Percentiles rank a stretch among this genome's conserved stretches.
These are phyloP conservation scores for Phytopythium boreale DNA, from an alignment of 352 stramenopile species.

Conservation along the genomic window DNA sequence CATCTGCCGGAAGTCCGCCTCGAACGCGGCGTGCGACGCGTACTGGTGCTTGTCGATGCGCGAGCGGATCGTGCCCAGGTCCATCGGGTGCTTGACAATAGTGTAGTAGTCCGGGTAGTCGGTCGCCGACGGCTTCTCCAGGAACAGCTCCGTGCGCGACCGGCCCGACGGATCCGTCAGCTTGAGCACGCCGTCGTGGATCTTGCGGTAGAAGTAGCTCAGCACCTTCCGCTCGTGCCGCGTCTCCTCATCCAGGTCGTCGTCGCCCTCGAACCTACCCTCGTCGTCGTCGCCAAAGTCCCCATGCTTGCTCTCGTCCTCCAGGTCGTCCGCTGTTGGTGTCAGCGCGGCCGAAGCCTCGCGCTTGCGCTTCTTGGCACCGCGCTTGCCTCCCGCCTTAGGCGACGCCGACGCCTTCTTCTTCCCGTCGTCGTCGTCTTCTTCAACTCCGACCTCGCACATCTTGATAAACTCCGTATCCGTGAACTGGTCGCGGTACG, in stretches of 20 bases:
- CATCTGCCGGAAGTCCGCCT: conserved; percentile 84
- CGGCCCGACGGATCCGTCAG: conserved; percentile 67
- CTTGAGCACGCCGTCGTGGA: conserved; percentile 83
- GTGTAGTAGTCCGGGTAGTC: conserved; percentile 91
- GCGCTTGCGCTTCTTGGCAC: conserved; percentile 36
- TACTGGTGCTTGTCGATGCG: conserved; percentile 76
- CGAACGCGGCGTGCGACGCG: conserved; percentile 56
- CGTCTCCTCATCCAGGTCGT: conserved; percentile 43
- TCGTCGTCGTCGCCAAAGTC: conserved; percentile 19
- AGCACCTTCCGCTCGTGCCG: conserved; percentile 60
- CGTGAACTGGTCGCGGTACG: conserved; percentile 82
- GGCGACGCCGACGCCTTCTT: conserved; percentile 15
- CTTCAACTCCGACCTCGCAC: conserved; percentile 80
- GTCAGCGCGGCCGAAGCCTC: background rate
- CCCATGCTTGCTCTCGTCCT: conserved; percentile 17
- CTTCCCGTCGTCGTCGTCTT: conserved; percentile 27
- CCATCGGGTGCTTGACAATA: conserved; percentile 86
- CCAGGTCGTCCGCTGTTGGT: background rate
- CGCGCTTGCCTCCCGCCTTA: conserved; percentile 6
- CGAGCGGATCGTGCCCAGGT: conserved; percentile 81
- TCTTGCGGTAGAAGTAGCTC: conserved; percentile 81
- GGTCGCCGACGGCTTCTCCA: conserved; percentile 73
- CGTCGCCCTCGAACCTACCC: conserved; percentile 19
- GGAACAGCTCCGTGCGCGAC: conserved; percentile 65
- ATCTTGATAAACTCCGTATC: conserved; percentile 88